Conservation (phyloP, 164 flowering plant genomes). For the Magnolia kwangsiensis region DNA sequence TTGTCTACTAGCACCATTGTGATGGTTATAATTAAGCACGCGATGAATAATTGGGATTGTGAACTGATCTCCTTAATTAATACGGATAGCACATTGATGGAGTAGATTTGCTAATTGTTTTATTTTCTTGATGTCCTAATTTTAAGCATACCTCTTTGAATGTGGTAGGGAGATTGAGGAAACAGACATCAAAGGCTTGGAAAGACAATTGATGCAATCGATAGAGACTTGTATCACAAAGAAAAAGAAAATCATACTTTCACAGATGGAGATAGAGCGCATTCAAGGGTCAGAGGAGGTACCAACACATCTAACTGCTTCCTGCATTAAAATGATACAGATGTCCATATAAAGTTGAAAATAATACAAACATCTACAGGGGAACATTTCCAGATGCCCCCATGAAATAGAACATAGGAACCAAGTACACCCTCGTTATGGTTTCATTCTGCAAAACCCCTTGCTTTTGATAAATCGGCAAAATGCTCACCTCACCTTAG, state of each 20-base stretch:
- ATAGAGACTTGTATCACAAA: conserved; percentile 81
- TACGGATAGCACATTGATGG: neutral
- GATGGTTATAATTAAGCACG: neutral
- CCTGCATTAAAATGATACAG: neutral
- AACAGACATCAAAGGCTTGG: conserved; percentile 78
- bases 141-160: conserved; percentile 2
- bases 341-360: neutral
- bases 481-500: too few species aligned
- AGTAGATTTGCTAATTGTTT: neutral
- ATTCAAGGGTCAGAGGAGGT: conserved; percentile 92
- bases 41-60: neutral
- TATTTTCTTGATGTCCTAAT: neutral
- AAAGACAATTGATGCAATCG: conserved; percentile 93
- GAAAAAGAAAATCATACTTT: conserved; percentile 89
- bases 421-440: too few species aligned
- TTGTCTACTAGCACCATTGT: neutral
- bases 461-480: too few species aligned
- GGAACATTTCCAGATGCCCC: too few species aligned
- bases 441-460: too few species aligned
- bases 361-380: neutral
- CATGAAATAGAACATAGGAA: too few species aligned
- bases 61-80: neutral
- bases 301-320: neutral
- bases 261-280: conserved; percentile 83
- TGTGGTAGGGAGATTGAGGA: conserved; percentile 86